Conservation (phyloP, 1,284 basidiomycete species). For the Uromyces viciae-fabae region DNA sequence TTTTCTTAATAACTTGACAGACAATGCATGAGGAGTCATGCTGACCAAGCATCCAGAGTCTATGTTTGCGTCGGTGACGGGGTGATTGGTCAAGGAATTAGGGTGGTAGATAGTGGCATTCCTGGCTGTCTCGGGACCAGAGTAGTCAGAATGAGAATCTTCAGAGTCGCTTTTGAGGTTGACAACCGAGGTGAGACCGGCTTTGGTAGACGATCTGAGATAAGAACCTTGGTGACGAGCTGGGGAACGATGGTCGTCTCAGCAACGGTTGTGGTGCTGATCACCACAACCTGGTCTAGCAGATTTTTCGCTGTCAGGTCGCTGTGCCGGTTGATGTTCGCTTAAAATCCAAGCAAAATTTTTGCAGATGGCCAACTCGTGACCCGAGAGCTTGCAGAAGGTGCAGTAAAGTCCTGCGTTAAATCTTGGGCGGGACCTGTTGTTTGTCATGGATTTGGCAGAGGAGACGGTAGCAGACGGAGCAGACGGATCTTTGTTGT, state of each 20-base stretch:
- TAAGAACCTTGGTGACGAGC: neutral
- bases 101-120: too few species aligned
- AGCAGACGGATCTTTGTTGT: too few species aligned
- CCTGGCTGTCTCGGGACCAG: neutral
- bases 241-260: neutral
- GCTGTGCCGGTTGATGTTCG: neutral
- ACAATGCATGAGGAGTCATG: neutral
- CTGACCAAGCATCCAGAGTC: slow-evolving; percentile 4
- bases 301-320: neutral
- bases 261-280: neutral
- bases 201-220: neutral
- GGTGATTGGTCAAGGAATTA: neutral
- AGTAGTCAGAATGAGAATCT: too few species aligned
- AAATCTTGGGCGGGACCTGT: too few species aligned
- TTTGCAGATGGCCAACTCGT: neutral
- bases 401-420: neutral
- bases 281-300: neutral
- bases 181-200: neutral
- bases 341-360: neutral
- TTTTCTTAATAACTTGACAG: neutral
- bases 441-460: too few species aligned
- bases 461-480: too few species aligned
- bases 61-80: neutral
- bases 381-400: neutral
- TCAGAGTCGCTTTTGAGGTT: neutral